Conservation (phyloP, 1,284 basidiomycete species). For the Ganoderma resinaceum region DNA sequence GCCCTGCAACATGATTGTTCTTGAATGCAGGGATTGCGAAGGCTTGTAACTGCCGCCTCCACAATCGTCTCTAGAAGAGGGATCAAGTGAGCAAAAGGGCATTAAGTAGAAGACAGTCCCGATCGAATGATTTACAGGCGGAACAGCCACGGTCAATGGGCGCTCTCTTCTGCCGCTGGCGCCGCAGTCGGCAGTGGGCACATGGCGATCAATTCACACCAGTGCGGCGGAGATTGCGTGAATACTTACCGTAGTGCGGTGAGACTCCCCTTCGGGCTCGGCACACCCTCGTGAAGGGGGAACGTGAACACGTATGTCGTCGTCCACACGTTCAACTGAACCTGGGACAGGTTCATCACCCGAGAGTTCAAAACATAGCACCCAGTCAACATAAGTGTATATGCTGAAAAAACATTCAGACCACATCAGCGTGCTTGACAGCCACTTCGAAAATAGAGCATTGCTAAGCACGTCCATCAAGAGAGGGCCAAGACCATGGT, state of each 20-base stretch:
- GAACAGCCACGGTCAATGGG: slow-evolving; percentile 3
- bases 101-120: neutral
- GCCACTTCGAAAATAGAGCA: no score
- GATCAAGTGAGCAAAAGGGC: neutral
- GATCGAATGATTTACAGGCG: neutral
- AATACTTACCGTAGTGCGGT: neutral
- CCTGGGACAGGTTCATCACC: neutral
- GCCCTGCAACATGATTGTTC: neutral
- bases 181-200: neutral
- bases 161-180: neutral
- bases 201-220: neutral
- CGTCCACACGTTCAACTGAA: neutral
- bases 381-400: no score
- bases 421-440: no score
- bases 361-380: no score
- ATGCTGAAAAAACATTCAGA: no score
- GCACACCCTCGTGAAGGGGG: neutral
- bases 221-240: neutral
- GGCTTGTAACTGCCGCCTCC: neutral
- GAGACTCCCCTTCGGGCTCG: no score
- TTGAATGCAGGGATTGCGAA: neutral
- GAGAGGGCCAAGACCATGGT: no score
- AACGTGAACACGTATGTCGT: neutral
- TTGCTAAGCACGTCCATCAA: no score
- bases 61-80: neutral